Conservation (phyloP, 2,329 filamentous ascomycete genomes). For the Magnaporthales sp. region DNA sequence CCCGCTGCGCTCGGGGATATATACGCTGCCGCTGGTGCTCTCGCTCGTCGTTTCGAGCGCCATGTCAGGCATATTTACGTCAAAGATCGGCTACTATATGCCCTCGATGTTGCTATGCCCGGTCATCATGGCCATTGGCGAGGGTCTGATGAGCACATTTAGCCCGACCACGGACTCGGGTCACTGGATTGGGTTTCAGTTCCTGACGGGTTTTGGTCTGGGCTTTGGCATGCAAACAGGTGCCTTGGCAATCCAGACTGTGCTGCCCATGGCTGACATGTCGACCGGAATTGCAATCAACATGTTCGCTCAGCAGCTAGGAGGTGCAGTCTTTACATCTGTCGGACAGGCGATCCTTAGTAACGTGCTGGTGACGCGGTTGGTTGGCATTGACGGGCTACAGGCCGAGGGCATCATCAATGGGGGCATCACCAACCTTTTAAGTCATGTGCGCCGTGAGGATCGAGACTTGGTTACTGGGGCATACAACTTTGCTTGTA, state of each 20-base stretch:
- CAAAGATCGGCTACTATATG: conserved; percentile 50
- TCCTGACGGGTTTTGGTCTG: conserved; percentile 48
- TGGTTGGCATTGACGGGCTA: conserved; percentile 32
- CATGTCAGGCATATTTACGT: conserved; percentile 36
- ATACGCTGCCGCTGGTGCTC: conserved; percentile 48
- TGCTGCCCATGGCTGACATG: conserved; percentile 41
- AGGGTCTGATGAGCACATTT: conserved; percentile 51
- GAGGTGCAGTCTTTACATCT: conserved; percentile 48
- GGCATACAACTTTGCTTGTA: conserved; percentile 58
- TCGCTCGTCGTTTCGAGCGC: conserved; percentile 44
- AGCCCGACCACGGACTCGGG: conserved; percentile 32
- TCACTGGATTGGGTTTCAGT: conserved; percentile 53
- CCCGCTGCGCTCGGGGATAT: conserved; percentile 46
- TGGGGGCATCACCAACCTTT: conserved; percentile 52
- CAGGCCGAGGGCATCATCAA: conserved; percentile 32
- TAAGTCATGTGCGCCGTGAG: conserved; percentile 37
- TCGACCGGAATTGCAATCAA: conserved; percentile 45
- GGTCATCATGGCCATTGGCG: conserved; percentile 39
- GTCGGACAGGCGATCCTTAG: conserved; percentile 47
- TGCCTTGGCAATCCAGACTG: conserved; percentile 46
- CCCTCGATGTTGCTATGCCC: conserved; percentile 46
- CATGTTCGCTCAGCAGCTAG: conserved; percentile 51
- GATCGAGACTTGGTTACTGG: conserved; percentile 43
- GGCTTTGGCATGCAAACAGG: conserved; percentile 51
- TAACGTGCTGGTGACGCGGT: conserved; percentile 30